A percentile compares a stretch with the other conserved stretches of the same genome.
Evolutionary conservation across 2,329 filamentous ascomycete genomes (phyloP).

Genomic region (Fusarium zealandicum): DNA sequence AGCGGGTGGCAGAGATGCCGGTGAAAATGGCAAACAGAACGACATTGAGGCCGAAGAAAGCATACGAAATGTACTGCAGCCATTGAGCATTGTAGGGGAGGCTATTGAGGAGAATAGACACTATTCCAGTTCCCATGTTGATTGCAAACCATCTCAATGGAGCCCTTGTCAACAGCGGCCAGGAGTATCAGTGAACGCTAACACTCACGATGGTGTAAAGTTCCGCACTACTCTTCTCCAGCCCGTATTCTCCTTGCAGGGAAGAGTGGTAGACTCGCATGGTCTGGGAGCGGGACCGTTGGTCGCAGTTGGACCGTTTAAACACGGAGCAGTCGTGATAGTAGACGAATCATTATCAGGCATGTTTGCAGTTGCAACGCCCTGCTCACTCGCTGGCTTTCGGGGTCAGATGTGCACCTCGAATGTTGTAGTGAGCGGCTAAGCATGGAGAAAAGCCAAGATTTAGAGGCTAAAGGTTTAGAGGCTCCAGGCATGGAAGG

Average conservation of each 20-base stretch:
- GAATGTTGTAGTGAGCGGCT: neutral
- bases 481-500: constrained; percentile 2
- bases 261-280: constrained; percentile 24
- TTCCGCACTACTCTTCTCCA: constrained; percentile 58
- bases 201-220: constrained; percentile 61
- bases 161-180: constrained; percentile 7
- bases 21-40: constrained; percentile 63
- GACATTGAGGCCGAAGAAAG: constrained; percentile 68
- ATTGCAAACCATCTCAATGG: constrained; percentile 61
- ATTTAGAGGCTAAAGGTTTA: constrained; percentile 18
- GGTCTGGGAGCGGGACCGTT: constrained; percentile 13
- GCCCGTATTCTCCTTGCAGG: constrained; percentile 47
- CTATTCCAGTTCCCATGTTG: constrained; percentile 73
- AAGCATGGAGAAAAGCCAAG: too few relatives aligned
- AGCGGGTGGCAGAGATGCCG: constrained; percentile 64
- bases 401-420: constrained; percentile 18
- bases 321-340: constrained; percentile 10
- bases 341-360: constrained; percentile 19
- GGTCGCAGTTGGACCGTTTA: constrained; percentile 15
- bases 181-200: neutral
- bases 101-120: constrained; percentile 67
- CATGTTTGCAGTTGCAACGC: constrained; percentile 22
- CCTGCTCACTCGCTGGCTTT: constrained; percentile 4
- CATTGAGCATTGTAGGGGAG: constrained; percentile 67
- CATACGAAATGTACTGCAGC: constrained; percentile 65